Evolutionary conservation across 2,329 filamentous ascomycete species (phyloP), one percentile per base, ranked within the genome.

Genomic region (Ophiostoma perfectum): DNA sequence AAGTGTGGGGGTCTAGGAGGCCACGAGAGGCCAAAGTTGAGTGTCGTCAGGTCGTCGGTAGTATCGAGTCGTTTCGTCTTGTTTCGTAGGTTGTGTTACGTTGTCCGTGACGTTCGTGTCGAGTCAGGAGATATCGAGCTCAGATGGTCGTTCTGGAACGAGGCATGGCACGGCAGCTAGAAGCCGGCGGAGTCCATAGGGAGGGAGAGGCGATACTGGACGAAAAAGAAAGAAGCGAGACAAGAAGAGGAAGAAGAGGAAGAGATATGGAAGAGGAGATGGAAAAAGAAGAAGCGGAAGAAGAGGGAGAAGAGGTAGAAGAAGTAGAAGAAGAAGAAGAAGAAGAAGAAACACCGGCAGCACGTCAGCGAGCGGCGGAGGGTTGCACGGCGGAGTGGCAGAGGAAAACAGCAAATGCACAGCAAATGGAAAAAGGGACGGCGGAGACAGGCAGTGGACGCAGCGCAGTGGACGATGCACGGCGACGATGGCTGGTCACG

Each of bases 331-430:
- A 63, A 42, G 14, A 38, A 45, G 11, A 36, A 65, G 67, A 47
- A 27, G 41, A 42, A 41, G 38, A 42, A 16, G 36, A 64, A 39
- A 41, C 6, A 41, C 36, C 4, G 27, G 36, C 64, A 52, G 64
- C 58, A 66, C 67, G 67, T 66, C 64, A 63, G 38, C 67, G 44
- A n/a, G 45, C 12, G 36, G 45, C 27, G 67, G 14, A 62, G 41
- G 66, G 63, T 66, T 27, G 27, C 38, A 64, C 9, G 38, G n/a
- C 11, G 16, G 36, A 58, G 60, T 63, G 8, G 60, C 16, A 63
- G 60, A 62, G 58, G 44, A 62, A 60, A 62, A 58, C 5, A 18
- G 18, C 18, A 58, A 38, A 62, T 62, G 55, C 38, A 39, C 27
- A 60, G 55, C 27, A 60, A 60, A 60, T 38, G 36, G 55, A 38